Conservation (phyloP, 225 moss, liverwort and hornwort genomes). For the Bryum argenteum region DNA sequence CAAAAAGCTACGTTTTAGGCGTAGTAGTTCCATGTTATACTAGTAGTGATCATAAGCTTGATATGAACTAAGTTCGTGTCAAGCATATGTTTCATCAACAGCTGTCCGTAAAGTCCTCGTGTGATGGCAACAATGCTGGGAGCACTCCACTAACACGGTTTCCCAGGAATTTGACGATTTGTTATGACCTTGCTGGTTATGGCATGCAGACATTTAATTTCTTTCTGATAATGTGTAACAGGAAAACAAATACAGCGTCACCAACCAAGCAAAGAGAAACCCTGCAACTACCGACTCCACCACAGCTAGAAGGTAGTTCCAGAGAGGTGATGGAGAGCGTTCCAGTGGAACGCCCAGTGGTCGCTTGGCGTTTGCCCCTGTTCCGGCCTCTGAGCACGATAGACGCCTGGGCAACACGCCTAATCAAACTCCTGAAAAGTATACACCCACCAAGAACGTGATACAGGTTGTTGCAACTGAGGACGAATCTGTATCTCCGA, state of each 20-base stretch:
- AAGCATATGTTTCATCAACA: neutral
- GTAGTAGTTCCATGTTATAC: no score
- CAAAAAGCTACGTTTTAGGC: no score
- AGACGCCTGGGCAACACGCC: slow-evolving; percentile 43
- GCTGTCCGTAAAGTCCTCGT: neutral
- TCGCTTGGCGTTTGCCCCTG: slow-evolving; percentile 61
- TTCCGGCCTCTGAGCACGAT: slow-evolving; percentile 61
- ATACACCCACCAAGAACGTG: slow-evolving; percentile 36
- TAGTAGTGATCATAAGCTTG: neutral
- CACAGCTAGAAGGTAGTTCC: slow-evolving; percentile 38
- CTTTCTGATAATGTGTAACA: slow-evolving; percentile 25
- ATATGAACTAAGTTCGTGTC: neutral
- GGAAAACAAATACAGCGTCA: slow-evolving; percentile 44
- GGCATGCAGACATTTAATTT: neutral
- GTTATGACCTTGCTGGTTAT: neutral
- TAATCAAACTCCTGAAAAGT: slow-evolving; percentile 52
- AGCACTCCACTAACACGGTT: neutral
- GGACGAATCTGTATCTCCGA: slow-evolving; percentile 43
- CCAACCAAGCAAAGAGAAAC: slow-evolving; percentile 39
- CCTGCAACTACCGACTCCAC: slow-evolving; percentile 44
- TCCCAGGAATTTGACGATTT: neutral
- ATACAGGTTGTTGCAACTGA: slow-evolving; percentile 27
- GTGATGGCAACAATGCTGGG: neutral
- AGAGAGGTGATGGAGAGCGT: slow-evolving; percentile 50
- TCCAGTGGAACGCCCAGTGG: slow-evolving; percentile 45